These are phyloP conservation scores for Thalassiosira livingstoniorum DNA, from an alignment of 352 stramenopile species.

Conservation along the genomic window DNA sequence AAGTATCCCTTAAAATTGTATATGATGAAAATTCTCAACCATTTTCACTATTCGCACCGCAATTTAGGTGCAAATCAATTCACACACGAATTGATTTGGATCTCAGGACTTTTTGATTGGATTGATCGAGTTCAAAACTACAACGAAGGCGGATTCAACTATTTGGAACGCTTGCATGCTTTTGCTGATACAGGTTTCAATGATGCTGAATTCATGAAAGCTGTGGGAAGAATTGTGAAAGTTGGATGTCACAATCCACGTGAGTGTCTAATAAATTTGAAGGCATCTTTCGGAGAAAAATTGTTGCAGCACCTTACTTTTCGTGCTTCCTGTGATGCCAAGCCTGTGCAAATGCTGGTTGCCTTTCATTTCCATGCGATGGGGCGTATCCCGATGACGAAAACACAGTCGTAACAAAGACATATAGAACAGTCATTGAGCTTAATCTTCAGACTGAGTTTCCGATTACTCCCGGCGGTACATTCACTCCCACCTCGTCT, in stretches of 20 bases:
- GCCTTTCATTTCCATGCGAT: conserved; percentile 26
- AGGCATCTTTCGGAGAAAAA: no score
- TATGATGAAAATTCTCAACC: no score
- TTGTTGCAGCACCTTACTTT: no score
- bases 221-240: conserved; percentile 35
- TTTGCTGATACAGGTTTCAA: conserved; percentile 47
- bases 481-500: conserved; percentile 29
- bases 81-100: conserved; percentile 50
- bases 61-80: conserved; percentile 19
- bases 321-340: background rate
- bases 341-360: conserved; percentile 40
- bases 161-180: conserved; percentile 32
- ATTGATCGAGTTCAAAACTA: conserved; percentile 43
- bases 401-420: conserved; percentile 31
- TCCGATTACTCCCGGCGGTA: conserved; percentile 19
- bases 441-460: conserved; percentile 41
- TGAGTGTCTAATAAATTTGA: background rate
- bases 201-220: conserved; percentile 43
- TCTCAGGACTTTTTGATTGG: conserved; percentile 47
- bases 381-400: conserved; percentile 16
- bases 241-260: conserved; percentile 40
- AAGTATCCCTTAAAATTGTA: no score
- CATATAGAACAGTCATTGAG: conserved; percentile 33
- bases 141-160: conserved; percentile 47
- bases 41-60: conserved; percentile 8